These are phyloP conservation scores for Nemania diffusa DNA, from an alignment of 2,329 filamentous ascomycete genomes.

Conservation along the genomic window DNA sequence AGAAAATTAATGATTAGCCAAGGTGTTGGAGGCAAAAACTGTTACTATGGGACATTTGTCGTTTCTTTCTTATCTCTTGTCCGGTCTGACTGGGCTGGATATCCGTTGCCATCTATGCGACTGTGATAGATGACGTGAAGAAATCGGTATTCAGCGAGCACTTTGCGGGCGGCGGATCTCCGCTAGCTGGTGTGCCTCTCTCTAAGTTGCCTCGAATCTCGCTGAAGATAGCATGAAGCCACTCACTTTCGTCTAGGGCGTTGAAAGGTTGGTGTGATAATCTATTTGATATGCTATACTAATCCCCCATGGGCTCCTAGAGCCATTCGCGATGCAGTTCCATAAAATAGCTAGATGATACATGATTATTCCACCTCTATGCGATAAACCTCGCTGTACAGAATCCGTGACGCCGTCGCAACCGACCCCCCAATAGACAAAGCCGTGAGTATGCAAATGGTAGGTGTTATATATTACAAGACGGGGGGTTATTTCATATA, in stretches of 20 bases:
- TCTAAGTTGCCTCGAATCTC: neutral
- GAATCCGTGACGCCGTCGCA: constrained; percentile 11
- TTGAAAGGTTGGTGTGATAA: neutral
- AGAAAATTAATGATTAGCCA: constrained; percentile 7
- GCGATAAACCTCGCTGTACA: neutral
- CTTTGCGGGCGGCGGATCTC: neutral
- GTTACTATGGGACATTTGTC: neutral
- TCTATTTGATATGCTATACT: constrained; percentile 36
- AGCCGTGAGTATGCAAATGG: constrained; percentile 7
- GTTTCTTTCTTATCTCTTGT: neutral
- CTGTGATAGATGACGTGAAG: neutral
- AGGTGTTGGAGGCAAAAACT: neutral
- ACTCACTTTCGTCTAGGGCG: neutral
- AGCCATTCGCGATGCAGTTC: neutral
- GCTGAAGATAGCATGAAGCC: neutral
- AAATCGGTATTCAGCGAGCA: neutral
- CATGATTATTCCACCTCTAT: constrained; percentile 26
- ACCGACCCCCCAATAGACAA: neutral
- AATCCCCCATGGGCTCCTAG: neutral
- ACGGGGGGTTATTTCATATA: constrained; percentile 12
- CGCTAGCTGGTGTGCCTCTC: neutral
- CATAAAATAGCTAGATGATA: constrained; percentile 15
- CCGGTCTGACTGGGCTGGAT: neutral
- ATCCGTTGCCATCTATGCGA: neutral
- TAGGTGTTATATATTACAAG: constrained; percentile 31